A percentile compares a stretch with the other conserved stretches of the same genome.
Evolutionary conservation across 345 rosid species (phyloP).

Genomic region (Linum trigynum): DNA sequence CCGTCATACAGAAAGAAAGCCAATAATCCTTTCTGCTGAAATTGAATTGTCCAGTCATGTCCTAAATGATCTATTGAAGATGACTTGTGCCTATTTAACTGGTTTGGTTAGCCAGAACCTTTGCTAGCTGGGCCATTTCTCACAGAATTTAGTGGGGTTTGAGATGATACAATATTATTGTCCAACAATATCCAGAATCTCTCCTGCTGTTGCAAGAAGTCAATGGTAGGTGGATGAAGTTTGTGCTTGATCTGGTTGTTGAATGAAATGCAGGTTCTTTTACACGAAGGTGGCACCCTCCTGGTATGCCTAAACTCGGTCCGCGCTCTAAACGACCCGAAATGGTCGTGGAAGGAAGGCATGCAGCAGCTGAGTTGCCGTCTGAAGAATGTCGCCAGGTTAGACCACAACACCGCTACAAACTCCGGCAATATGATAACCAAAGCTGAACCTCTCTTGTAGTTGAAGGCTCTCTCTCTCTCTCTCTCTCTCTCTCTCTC

Average conservation of each 20-base stretch:
- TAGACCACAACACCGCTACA: background rate
- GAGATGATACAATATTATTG: too few species aligned
- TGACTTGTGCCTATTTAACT: too few species aligned
- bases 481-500: constrained; percentile 7
- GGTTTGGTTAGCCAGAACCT: too few species aligned
- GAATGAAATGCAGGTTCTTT: constrained; percentile 52
- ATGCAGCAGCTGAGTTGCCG: constrained; percentile 19
- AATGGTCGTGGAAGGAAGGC: constrained; percentile 79
- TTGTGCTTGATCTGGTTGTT: too few species aligned
- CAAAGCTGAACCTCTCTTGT: background rate
- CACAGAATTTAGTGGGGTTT: too few species aligned
- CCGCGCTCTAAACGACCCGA: constrained; percentile 70
- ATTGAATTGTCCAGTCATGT: too few species aligned
- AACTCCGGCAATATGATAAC: background rate
- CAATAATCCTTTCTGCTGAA: too few species aligned
- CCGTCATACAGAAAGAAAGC: too few species aligned
- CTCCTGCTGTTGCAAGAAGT: too few species aligned
- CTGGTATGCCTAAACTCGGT: constrained; percentile 82
- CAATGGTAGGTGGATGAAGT: background rate
- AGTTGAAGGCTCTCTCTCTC: constrained; percentile 3
- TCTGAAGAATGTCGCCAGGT: background rate
- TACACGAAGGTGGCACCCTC: constrained; percentile 91
- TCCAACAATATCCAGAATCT: too few species aligned
- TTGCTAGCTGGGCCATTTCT: too few species aligned
- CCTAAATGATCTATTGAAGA: too few species aligned